phyloP scores from a whole-genome alignment of 352 stramenopile species.

The Globisporangium iwayamae region DNA sequence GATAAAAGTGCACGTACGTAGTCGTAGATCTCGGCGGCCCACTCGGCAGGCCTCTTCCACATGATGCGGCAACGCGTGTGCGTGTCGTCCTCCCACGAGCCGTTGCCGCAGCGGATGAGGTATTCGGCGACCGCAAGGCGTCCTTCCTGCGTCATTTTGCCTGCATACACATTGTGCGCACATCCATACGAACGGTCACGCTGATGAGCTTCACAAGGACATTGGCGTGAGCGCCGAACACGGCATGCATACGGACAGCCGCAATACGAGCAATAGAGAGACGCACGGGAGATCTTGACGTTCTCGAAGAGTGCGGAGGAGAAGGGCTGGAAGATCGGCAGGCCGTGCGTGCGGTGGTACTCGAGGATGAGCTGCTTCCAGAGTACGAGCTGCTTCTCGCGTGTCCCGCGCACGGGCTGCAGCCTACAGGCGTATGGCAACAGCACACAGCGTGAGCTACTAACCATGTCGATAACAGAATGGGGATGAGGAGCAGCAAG shows the following conservation, averaged over 20 bases:
- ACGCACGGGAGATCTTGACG: slow-evolving; percentile 72
- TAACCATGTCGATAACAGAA: not conserved
- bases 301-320: slow-evolving; percentile 77
- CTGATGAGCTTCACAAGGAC: not conserved
- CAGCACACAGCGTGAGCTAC: not conserved
- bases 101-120: slow-evolving; percentile 73
- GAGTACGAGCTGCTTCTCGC: slow-evolving; percentile 84
- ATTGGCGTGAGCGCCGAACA: not conserved
- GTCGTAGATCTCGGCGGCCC: slow-evolving; percentile 82
- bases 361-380: slow-evolving; percentile 86
- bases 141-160: slow-evolving; percentile 70
- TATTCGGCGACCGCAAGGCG: slow-evolving; percentile 69
- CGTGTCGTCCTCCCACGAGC: slow-evolving; percentile 76
- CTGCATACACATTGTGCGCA: slow-evolving; percentile 14
- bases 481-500: not conserved
- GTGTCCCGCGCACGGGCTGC: slow-evolving; percentile 75
- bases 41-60: slow-evolving; percentile 82
- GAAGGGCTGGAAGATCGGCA: slow-evolving; percentile 69
- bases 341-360: slow-evolving; percentile 72
- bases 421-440: slow-evolving; percentile 26
- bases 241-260: not conserved
- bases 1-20: slow-evolving; percentile 41
- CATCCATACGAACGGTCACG: not conserved
- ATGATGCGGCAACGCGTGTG: slow-evolving; percentile 78
- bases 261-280: not conserved